phyloP scores from a whole-genome alignment of 2,329 filamentous ascomycete species.

The Penicillium sp. region DNA sequence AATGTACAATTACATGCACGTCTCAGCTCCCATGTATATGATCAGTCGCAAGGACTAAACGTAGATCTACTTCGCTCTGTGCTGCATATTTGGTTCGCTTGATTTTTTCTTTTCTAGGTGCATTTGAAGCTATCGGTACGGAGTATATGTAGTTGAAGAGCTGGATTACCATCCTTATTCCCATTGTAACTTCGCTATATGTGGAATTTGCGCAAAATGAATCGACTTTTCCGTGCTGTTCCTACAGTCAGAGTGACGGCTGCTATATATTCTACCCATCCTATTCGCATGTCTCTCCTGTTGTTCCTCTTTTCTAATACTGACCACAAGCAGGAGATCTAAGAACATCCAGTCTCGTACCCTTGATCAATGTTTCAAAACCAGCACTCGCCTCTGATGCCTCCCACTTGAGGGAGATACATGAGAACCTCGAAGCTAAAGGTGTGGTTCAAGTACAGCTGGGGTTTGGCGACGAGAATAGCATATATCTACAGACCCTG shows the following conservation, averaged over 20 bases:
- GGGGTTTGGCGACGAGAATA: conserved; percentile 25
- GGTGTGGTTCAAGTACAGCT: neutral
- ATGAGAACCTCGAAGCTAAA: neutral
- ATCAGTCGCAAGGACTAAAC: neutral
- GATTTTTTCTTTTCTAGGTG: neutral
- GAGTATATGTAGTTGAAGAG: neutral
- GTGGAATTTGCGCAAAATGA: neutral
- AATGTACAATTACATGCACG: neutral
- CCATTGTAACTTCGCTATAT: too few species aligned
- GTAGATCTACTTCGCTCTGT: neutral
- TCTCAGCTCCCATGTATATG: neutral
- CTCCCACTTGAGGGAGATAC: neutral
- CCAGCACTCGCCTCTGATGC: neutral
- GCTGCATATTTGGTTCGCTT: neutral
- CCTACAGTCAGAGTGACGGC: neutral
- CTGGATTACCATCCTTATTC: neutral
- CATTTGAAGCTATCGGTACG: too few species aligned
- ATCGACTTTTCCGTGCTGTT: neutral
- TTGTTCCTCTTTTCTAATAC: neutral
- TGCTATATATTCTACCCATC: neutral
- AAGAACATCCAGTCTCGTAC: neutral
- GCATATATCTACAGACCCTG: conserved; percentile 36
- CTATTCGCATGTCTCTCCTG: neutral
- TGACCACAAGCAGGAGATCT: neutral
- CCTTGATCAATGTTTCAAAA: neutral